Percentiles rank a stretch among this genome's conserved stretches.
Evolutionary conservation across 208 protist genomes (phyloP).

Genomic region (Trypanosoma congolense): DNA sequence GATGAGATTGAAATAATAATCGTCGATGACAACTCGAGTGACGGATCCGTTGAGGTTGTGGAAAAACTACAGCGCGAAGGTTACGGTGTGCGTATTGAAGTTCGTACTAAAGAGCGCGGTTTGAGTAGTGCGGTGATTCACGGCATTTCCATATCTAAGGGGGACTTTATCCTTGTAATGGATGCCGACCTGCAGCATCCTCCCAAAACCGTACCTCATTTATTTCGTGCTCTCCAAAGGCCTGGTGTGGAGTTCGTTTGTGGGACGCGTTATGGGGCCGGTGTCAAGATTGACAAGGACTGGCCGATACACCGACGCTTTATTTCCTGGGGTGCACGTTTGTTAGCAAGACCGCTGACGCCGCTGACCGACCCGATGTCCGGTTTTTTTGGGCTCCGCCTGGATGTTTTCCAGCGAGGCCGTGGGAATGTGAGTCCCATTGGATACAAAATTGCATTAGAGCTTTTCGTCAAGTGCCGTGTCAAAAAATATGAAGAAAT

Average conservation of each 20-base stretch:
- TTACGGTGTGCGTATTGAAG: conserved; percentile 69
- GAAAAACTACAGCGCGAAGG: conserved; percentile 48
- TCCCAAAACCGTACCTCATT: conserved; percentile 68
- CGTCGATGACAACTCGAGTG: conserved; percentile 87
- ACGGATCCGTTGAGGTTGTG: conserved; percentile 82
- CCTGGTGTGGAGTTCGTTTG: conserved; percentile 79
- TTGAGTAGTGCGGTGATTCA: conserved; percentile 87
- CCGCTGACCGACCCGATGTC: conserved; percentile 91
- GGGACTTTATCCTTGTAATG: conserved; percentile 81
- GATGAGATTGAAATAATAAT: conserved; percentile 71
- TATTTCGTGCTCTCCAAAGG: conserved; percentile 59
- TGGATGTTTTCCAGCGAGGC: conserved; percentile 48
- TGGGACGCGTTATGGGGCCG: conserved; percentile 80
- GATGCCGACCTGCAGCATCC: conserved; percentile 92
- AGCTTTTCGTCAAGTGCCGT: conserved; percentile 86
- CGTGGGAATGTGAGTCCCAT: conserved; percentile 62
- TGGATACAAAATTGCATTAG: conserved; percentile 92
- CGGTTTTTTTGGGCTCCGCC: conserved; percentile 87
- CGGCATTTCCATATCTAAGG: conserved; percentile 54
- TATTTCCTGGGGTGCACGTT: conserved; percentile 80
- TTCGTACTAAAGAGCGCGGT: conserved; percentile 76
- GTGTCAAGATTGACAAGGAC: conserved; percentile 71
- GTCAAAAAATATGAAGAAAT: conserved; percentile 70
- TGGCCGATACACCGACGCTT: conserved; percentile 86
- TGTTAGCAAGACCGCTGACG: conserved; percentile 83